Percentiles rank a stretch among this genome's conserved stretches.
phyloP scores from a whole-genome alignment of 2,329 filamentous ascomycete genomes.

The Canariomyces notabilis region DNA sequence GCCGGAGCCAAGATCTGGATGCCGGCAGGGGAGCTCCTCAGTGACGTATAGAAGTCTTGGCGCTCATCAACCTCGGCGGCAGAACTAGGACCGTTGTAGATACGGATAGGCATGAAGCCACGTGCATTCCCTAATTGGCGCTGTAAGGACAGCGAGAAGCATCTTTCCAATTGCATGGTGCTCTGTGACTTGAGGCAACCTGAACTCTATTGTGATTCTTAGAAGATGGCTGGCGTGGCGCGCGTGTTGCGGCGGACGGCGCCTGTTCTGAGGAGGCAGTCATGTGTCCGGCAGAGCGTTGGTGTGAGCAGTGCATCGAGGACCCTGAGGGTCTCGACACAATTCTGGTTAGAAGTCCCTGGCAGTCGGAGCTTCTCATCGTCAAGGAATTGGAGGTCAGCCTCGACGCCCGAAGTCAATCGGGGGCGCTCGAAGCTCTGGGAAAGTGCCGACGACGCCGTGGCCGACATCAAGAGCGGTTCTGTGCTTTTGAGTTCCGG shows the following conservation, averaged over 20 bases:
- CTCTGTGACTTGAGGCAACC: too few species aligned
- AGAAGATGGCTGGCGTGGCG: constrained; percentile 3
- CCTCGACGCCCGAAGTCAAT: constrained; percentile 11
- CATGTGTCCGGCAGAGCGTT: constrained; percentile 1
- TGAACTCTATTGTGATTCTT: not conserved
- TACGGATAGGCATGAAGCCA: too few species aligned
- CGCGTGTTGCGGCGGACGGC: constrained; percentile 3
- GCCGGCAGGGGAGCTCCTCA: constrained; percentile 1
- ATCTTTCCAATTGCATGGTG: too few species aligned
- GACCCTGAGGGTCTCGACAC: not conserved
- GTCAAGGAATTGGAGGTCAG: constrained; percentile 17
- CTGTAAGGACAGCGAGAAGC: not conserved
- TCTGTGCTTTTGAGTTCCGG: constrained; percentile 70
- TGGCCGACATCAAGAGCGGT: constrained; percentile 65
- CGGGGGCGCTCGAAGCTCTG: constrained; percentile 44
- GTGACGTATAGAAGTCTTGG: constrained; percentile 14
- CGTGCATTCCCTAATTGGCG: not conserved
- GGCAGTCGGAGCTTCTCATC: constrained; percentile 16
- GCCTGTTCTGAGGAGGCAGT: constrained; percentile 3
- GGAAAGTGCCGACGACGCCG: constrained; percentile 58
- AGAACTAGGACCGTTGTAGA: constrained; percentile 9
- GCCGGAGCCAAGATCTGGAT: constrained; percentile 7
- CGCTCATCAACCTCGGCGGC: constrained; percentile 3
- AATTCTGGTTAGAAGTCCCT: not conserved
- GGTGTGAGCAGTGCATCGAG: not conserved